Conservation (phyloP, 805 yeast genomes). For the Yueomyces sp. region DNA sequence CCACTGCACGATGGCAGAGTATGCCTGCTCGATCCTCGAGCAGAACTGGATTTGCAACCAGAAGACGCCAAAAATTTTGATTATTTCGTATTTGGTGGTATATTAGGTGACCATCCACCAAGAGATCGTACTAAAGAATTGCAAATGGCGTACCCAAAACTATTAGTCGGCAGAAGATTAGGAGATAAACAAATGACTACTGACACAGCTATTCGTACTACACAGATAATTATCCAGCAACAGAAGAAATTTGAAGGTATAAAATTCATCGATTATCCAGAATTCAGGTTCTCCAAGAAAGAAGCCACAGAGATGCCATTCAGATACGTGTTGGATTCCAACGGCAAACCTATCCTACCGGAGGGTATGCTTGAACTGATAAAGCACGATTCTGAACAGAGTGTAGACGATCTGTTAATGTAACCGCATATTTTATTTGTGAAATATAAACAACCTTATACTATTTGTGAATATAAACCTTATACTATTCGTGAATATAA, state of each 20-base stretch:
- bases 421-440: not conserved
- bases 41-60: constrained; percentile 59
- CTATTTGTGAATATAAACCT: too few relatives aligned
- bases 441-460: too few relatives aligned
- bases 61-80: constrained; percentile 54
- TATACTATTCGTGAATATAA: too few relatives aligned
- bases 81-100: constrained; percentile 92
- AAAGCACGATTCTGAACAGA: constrained; percentile 72
- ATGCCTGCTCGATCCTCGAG: constrained; percentile 84
- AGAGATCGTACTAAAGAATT: constrained; percentile 89
- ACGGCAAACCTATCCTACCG: constrained; percentile 73
- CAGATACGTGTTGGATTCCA: constrained; percentile 58
- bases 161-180: constrained; percentile 69
- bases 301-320: constrained; percentile 98
- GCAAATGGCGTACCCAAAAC: constrained; percentile 53
- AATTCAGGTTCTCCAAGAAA: constrained; percentile 70
- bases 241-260: constrained; percentile 53
- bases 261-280: constrained; percentile 85
- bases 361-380: constrained; percentile 83
- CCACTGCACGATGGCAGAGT: constrained; percentile 37
- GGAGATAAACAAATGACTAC: constrained; percentile 94
- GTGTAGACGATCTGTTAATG: constrained; percentile 48
- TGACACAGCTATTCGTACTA: constrained; percentile 90
- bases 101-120: constrained; percentile 83
- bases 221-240: constrained; percentile 62